Evolutionary conservation across 306 rosid genomes (phyloP), one percentile per base, ranked within the genome.

Genomic region (Quercus suber): DNA sequence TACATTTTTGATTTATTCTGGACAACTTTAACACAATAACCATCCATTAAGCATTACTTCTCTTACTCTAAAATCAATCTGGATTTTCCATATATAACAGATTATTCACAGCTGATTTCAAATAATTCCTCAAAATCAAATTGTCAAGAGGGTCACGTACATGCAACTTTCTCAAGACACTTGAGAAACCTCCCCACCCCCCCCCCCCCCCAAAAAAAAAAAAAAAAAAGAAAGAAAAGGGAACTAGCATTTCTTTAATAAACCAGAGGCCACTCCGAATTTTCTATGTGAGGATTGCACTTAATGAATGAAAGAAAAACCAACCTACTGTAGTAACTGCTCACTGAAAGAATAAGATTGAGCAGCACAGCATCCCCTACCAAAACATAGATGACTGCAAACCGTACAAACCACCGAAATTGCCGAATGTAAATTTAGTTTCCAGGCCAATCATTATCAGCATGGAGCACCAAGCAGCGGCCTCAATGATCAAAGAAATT

Each of bases 351-450:
- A 73, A 90, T 78, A 74, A 92, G 92, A 77, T 84, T 87, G 74
- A 92, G 85, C 86, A 88, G 78, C 75, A 94, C 96, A 61, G 83
- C 87, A 86, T 92, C 90, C 63, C 87, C 97, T 73, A 90, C 92
- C 86, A 90, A 78, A 65, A 90, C 90, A 87, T 94, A 92, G 60
- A 90, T 74, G 81, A 92, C 89, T 83, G 96, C 98, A 69, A 87
- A 90, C 71, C 97, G 89, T 71, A 88, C 88, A 53, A 80, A 82
- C 97, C 98, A 94, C 83, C 96, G 88, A 83, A 90, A 90, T 82
- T 90, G 88, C 75, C 82, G 68, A 53, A 94, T 81, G 82, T 94
- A 94, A 55, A 81, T 71, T 85, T 89, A 23, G 92, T 86, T 82
- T 94, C 98, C 86, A 90, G 71, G 51, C 87, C 83, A 58, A 87